A percentile compares a stretch with the other conserved stretches of the same genome.
phyloP scores from a whole-genome alignment of 495 filamentous ascomycete species.

The Cercophora samala region DNA sequence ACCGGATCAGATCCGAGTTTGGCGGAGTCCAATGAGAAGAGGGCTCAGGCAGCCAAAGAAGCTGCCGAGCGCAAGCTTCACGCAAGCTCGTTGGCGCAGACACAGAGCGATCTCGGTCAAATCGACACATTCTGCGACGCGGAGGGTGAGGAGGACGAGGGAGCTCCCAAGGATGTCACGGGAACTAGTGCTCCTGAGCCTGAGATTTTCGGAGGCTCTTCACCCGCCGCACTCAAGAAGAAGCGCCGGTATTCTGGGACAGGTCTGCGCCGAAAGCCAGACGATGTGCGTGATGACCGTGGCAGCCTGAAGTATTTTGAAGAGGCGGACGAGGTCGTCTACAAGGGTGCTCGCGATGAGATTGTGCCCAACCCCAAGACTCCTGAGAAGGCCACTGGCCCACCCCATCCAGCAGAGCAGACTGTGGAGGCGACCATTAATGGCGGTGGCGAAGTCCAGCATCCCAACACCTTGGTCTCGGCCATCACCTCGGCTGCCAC shows the following conservation, averaged over 20 bases:
- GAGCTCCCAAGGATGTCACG: conserved; percentile 43
- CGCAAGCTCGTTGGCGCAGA: conserved; percentile 26
- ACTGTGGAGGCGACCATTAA: background rate
- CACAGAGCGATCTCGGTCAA: conserved; percentile 34
- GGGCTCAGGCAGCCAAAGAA: conserved; percentile 13
- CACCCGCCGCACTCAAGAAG: conserved; percentile 35
- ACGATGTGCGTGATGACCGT: conserved; percentile 58
- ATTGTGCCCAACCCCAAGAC: background rate
- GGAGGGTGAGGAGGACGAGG: conserved; percentile 25
- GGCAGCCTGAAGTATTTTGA: conserved; percentile 80
- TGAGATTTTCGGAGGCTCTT: conserved; percentile 42
- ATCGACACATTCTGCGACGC: background rate
- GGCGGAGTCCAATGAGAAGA: conserved; percentile 20
- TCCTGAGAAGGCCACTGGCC: background rate
- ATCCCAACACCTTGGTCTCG: conserved; percentile 6
- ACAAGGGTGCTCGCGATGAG: conserved; percentile 68
- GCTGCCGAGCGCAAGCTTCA: conserved; percentile 11
- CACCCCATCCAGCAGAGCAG: background rate
- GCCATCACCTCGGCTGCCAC: conserved; percentile 27
- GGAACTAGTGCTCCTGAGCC: conserved; percentile 57
- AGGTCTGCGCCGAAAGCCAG: conserved; percentile 65
- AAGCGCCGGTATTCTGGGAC: conserved; percentile 75
- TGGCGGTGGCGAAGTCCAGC: background rate
- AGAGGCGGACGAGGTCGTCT: conserved; percentile 70
- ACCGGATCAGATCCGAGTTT: conserved; percentile 35